Evolutionary conservation across 2,329 filamentous ascomycete species (phyloP), one percentile per base, ranked within the genome.

Genomic region (Aspergillus terreus): DNA sequence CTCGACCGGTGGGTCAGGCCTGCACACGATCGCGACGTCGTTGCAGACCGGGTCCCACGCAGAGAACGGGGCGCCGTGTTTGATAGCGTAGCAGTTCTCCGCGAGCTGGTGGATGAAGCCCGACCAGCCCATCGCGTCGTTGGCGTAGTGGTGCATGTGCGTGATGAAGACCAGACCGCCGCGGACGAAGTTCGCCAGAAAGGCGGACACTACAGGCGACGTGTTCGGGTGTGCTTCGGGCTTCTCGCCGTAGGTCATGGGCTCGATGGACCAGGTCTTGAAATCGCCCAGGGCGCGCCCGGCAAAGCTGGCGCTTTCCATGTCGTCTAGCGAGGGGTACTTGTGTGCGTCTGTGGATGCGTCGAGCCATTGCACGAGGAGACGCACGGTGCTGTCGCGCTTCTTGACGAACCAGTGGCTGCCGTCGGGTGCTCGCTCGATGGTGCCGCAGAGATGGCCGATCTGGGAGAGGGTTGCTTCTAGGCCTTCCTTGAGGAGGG

Each of bases 71-170:
- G 65, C 64, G 0, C 59, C 38, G 36, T 70, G 63, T 19, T 60
- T 27, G n/a, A 68, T 57, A 4, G 73, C 68, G 35, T 60, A 56
- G 57, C 73, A 77, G 50, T 76, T 76, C 40, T 76, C 74, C 4
- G 73, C 73, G 4, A 77, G 65, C 59, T 76, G 72, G 14, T 68
- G 65, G 0, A 62, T 57, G 17, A 72, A 66, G 4, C 64, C 62
- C 0, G 67, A 64, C 72, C 73, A 76, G 3, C 71, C 73, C 67
- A 73, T 73, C 0, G 74, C 59, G 53, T 77, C 73, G 52, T 72
- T 73, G 38, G 68, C 56, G 46, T 71, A 77, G 51, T 78, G 75
- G 40, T 77, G 75, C 44, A 64, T 59, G 36, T 76, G 72, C 47
- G 71, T 74, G 25, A 67, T 70, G 47, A 77, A 67, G 11, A 77